phyloP scores from a whole-genome alignment of 2,329 filamentous ascomycete species.

The Colletotrichum karsti region DNA sequence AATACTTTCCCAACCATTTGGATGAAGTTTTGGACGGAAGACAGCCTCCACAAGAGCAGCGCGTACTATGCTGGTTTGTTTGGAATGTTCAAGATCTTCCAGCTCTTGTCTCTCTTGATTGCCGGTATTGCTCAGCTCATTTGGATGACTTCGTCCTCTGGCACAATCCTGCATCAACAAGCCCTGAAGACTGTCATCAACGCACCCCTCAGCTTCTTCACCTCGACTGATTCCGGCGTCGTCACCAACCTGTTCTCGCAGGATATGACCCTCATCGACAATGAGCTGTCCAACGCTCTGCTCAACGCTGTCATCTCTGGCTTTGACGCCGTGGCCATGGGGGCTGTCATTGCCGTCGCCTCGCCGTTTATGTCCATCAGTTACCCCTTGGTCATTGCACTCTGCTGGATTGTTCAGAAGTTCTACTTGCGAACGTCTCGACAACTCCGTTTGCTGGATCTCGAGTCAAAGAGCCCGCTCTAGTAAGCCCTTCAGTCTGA shows the following conservation, averaged over 20 bases:
- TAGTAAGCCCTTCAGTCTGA: constrained; percentile 46
- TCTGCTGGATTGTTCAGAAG: constrained; percentile 58
- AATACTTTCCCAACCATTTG: constrained; percentile 36
- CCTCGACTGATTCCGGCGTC: constrained; percentile 43
- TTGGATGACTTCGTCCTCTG: constrained; percentile 33
- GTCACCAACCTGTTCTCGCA: constrained; percentile 49
- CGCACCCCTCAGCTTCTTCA: constrained; percentile 47
- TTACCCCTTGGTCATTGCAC: constrained; percentile 51
- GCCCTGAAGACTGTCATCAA: constrained; percentile 33
- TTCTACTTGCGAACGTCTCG: constrained; percentile 65
- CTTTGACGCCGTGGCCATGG: constrained; percentile 44
- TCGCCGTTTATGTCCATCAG: constrained; percentile 51
- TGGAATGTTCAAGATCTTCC: constrained; percentile 25
- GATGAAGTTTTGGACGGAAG: constrained; percentile 41
- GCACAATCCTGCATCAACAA: constrained; percentile 33
- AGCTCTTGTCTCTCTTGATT: constrained; percentile 28
- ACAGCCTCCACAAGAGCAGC: constrained; percentile 25
- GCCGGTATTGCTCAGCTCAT: constrained; percentile 29
- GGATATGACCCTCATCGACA: constrained; percentile 45
- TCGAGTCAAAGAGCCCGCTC: constrained; percentile 64
- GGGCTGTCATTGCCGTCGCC: constrained; percentile 48
- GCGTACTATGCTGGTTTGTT: constrained; percentile 32
- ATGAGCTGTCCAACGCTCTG: constrained; percentile 39
- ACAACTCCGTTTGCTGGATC: constrained; percentile 63
- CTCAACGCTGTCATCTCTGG: constrained; percentile 32